A percentile compares a stretch with the other conserved stretches of the same genome.
Evolutionary conservation across 805 yeast genomes (phyloP).

Genomic region (Candida chauliodis): DNA sequence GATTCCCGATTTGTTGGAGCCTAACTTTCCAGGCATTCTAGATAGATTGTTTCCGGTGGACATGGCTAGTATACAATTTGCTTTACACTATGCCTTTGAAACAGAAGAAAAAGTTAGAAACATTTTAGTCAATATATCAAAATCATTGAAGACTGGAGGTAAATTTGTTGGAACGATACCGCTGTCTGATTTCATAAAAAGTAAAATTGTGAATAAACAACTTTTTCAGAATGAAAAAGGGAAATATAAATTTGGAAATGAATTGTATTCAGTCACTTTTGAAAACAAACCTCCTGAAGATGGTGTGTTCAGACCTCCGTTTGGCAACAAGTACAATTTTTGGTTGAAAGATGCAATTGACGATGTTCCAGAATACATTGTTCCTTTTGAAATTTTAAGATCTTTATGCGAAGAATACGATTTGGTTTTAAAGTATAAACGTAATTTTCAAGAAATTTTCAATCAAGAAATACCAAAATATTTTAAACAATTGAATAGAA

Average conservation of each 20-base stretch:
- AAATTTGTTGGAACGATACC: constrained; percentile 92
- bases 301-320: constrained; percentile 70
- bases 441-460: constrained; percentile 79
- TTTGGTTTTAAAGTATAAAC: constrained; percentile 64
- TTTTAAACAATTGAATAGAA: constrained; percentile 55
- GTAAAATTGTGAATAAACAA: constrained; percentile 53
- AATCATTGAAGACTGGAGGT: constrained; percentile 78
- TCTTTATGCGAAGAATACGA: constrained; percentile 82
- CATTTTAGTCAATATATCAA: constrained; percentile 69
- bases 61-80: constrained; percentile 85
- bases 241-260: constrained; percentile 73
- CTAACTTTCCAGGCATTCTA: constrained; percentile 54
- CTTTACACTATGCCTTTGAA: constrained; percentile 92
- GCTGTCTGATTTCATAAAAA: constrained; percentile 76
- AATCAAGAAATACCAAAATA: constrained; percentile 72
- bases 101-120: constrained; percentile 74
- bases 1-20: constrained; percentile 60
- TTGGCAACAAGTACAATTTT: constrained; percentile 80
- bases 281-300: constrained; percentile 74
- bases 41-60: constrained; percentile 79
- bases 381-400: constrained; percentile 86
- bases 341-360: constrained; percentile 90
- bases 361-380: constrained; percentile 94
- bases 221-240: constrained; percentile 11
- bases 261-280: constrained; percentile 76